Percentiles rank a stretch among this genome's conserved stretches.
These are phyloP conservation scores for Phytophthora foliorum DNA, from an alignment of 352 stramenopile genomes.

Conservation along the genomic window DNA sequence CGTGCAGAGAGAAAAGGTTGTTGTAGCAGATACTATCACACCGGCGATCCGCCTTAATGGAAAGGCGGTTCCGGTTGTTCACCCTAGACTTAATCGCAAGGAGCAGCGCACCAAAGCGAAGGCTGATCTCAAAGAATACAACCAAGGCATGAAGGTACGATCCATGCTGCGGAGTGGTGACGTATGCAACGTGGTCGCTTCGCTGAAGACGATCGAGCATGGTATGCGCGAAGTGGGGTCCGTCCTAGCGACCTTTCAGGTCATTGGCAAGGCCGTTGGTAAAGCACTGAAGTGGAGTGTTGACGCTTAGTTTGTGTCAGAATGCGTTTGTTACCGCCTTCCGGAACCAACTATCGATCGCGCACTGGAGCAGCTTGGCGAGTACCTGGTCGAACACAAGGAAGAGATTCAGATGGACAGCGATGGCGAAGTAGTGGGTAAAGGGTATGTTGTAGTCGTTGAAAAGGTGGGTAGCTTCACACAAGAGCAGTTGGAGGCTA, in stretches of 20 bases:
- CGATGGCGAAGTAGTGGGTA: neutral
- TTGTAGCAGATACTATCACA: neutral
- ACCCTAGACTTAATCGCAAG: neutral
- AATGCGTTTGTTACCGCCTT: conserved; percentile 7
- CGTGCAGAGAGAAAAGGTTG: neutral
- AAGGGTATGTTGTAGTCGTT: neutral
- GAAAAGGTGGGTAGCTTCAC: conserved; percentile 8
- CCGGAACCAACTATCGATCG: conserved; percentile 1
- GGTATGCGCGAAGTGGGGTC: neutral
- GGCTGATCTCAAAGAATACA: conserved; percentile 11
- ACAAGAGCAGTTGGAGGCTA: conserved; percentile 6
- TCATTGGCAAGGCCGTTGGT: neutral
- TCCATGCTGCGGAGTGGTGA: neutral
- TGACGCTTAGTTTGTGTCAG: neutral
- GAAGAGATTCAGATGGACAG: neutral
- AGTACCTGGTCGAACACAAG: neutral
- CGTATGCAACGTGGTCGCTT: neutral
- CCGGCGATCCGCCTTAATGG: neutral
- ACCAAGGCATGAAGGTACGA: conserved; percentile 4
- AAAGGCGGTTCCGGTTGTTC: neutral
- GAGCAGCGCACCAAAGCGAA: conserved; percentile 9
- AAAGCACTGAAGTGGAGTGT: neutral
- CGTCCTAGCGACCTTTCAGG: neutral
- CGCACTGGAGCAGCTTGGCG: neutral
- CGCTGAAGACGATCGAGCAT: neutral